Conservation (phyloP, 2,329 filamentous ascomycete genomes). For the Aureobasidium sp. region DNA sequence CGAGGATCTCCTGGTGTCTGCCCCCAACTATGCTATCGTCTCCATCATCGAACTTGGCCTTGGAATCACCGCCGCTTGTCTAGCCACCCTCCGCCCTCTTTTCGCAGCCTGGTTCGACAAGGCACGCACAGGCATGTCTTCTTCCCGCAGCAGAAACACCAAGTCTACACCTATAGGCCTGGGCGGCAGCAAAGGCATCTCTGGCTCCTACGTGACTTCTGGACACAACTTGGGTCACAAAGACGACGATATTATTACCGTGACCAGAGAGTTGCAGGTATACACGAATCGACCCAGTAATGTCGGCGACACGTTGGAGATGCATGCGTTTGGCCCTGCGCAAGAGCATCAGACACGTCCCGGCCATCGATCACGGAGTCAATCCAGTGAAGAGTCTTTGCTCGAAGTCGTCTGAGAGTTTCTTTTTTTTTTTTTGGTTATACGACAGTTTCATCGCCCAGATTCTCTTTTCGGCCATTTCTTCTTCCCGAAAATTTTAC, state of each 20-base stretch:
- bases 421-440: not conserved
- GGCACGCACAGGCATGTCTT: not conserved
- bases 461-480: not conserved
- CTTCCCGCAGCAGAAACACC: not conserved
- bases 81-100: conserved; percentile 29
- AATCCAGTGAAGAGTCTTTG: conserved; percentile 1
- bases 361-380: not conserved
- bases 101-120: conserved; percentile 21
- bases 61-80: conserved; percentile 28
- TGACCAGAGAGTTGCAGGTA: not conserved
- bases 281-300: not conserved
- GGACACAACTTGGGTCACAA: not conserved
- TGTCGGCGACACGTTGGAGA: not conserved
- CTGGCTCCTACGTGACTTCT: conserved; percentile 1
- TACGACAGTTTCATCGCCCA: not conserved
- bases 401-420: not conserved
- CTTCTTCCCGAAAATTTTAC: no score
- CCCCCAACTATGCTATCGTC: conserved; percentile 25
- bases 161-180: not conserved
- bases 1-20: conserved; percentile 21
- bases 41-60: conserved; percentile 29
- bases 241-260: conserved; percentile 10
- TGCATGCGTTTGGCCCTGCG: not conserved
- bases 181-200: not conserved
- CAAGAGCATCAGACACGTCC: not conserved